Base-by-base conservation (phyloP, 345 rosid species). In the Citrus reticulata region DNA sequence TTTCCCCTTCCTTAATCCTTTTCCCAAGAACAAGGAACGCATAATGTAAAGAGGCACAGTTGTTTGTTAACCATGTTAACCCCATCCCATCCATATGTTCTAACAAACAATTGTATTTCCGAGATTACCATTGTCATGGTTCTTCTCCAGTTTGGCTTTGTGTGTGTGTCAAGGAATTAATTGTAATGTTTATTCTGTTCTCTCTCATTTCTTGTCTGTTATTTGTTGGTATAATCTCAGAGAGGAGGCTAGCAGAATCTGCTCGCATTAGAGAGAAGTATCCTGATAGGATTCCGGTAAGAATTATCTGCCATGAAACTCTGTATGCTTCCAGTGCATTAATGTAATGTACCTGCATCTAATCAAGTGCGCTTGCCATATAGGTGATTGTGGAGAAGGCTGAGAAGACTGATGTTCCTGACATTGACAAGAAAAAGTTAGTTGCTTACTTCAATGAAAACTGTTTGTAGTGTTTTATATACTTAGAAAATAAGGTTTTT, bases 361-460 rank as follows among this genome's bases (percentile, higher is more conserved):
- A 5, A 79, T 61, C 10, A 13, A 61, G 80, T 73, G 70, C 1
- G 4, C 70, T n/a, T 46, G n/a, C 57, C 29, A 17, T 85, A 72
- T 88, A 96, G 99, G 94, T 96, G 67, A 96, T 96, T 73, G 97
- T 96, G 70, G 99, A 96, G 79, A 96, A 81, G 86, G 97, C 97
- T 55, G 97, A 89, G 72, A 92, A 88, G 80, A 89, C 91, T 79
- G 97, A 96, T 84, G 89, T 94, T 69, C 98, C 99, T 75, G 97
- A 96, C 61, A 96, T 96, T 82, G 98, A 94, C 82, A 96, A 96
- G 87, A 94, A 94, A 81, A 96, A 96, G 99, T 96, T 75, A 88
- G 98, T 88, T 24, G 35, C 72, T 54, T 6, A 17, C 51, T 46
- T 46, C 51, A 46, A 46, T 46, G 51, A 46, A 46, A 11, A 16